These are phyloP conservation scores for Leccinum holopus DNA, from an alignment of 1,284 basidiomycete genomes.

Conservation along the genomic window DNA sequence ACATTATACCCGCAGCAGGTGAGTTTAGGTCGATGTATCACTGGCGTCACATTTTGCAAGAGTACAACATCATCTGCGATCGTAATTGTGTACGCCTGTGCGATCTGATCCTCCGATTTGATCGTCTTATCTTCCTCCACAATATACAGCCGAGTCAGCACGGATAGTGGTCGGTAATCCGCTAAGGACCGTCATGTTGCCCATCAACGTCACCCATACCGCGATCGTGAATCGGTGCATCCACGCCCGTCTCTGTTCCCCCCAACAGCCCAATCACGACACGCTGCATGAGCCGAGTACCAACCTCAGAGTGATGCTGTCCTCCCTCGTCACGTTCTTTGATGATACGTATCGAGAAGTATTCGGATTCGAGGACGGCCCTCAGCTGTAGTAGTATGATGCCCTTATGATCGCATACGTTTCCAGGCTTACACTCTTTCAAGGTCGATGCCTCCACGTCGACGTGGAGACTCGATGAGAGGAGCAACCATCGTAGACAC, in stretches of 20 bases:
- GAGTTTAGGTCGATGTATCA: slow-evolving; percentile 15
- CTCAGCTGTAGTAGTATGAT: slow-evolving; percentile 69
- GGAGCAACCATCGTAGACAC: slow-evolving; percentile 79
- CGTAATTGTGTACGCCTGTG: too few species aligned
- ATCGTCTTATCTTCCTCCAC: too few species aligned
- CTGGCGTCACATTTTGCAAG: too few species aligned
- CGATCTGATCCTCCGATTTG: too few species aligned
- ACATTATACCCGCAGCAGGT: slow-evolving; percentile 73
- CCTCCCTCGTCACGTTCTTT: slow-evolving; percentile 72
- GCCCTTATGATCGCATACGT: slow-evolving; percentile 76
- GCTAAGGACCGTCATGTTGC: too few species aligned
- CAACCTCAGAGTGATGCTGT: slow-evolving; percentile 67
- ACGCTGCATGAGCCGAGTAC: slow-evolving; percentile 38
- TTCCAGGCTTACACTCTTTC: slow-evolving; percentile 62
- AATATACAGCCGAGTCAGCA: too few species aligned
- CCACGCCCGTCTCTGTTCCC: too few species aligned
- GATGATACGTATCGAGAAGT: slow-evolving; percentile 63
- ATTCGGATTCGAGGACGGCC: slow-evolving; percentile 73
- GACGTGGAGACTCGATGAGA: slow-evolving; percentile 70
- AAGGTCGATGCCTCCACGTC: slow-evolving; percentile 59
- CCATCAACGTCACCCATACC: too few species aligned
- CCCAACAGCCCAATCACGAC: too few species aligned
- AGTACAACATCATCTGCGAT: too few species aligned
- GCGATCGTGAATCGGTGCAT: too few species aligned
- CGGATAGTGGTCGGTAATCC: too few species aligned